These are phyloP conservation scores for Letharia lupina DNA, from an alignment of 495 filamentous ascomycete genomes.

Conservation along the genomic window DNA sequence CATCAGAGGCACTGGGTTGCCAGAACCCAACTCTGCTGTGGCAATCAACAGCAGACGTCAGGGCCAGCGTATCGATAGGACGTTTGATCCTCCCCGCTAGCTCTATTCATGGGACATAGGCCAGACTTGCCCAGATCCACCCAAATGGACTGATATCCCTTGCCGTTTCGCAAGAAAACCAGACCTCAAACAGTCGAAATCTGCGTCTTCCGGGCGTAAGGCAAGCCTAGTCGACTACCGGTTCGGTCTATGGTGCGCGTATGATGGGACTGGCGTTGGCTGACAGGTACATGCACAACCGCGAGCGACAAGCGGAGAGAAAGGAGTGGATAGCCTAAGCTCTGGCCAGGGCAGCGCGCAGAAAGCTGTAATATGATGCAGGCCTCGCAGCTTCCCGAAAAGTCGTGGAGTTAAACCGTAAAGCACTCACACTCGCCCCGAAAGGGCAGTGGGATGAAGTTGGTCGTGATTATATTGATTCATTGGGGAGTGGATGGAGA, in stretches of 20 bases:
- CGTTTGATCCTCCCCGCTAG: conserved; percentile 21
- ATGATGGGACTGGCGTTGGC: conserved; percentile 16
- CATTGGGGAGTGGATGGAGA: not conserved
- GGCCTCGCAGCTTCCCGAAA: conserved; percentile 10
- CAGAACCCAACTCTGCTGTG: conserved; percentile 18
- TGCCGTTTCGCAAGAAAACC: conserved; percentile 9
- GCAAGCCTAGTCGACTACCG: conserved; percentile 17
- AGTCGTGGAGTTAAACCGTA: not conserved
- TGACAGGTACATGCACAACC: conserved; percentile 21
- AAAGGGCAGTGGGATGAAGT: not conserved
- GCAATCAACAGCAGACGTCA: conserved; percentile 20
- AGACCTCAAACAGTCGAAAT: conserved; percentile 3
- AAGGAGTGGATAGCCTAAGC: conserved; percentile 26
- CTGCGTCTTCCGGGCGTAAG: conserved; percentile 11
- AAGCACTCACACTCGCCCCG: not conserved
- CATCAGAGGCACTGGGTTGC: conserved; percentile 8
- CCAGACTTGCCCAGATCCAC: conserved; percentile 19
- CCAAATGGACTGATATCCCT: conserved; percentile 9
- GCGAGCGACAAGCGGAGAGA: conserved; percentile 28
- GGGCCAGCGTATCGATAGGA: conserved; percentile 23
- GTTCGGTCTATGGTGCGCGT: conserved; percentile 17
- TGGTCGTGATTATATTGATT: not conserved
- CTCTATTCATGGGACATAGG: conserved; percentile 23
- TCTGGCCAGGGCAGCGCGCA: conserved; percentile 14
- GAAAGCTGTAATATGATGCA: not conserved